Percentiles rank a stretch among this genome's conserved stretches.
Evolutionary conservation across 805 yeast genomes (phyloP).

Genomic region (Ogataea trehaloabstinens): DNA sequence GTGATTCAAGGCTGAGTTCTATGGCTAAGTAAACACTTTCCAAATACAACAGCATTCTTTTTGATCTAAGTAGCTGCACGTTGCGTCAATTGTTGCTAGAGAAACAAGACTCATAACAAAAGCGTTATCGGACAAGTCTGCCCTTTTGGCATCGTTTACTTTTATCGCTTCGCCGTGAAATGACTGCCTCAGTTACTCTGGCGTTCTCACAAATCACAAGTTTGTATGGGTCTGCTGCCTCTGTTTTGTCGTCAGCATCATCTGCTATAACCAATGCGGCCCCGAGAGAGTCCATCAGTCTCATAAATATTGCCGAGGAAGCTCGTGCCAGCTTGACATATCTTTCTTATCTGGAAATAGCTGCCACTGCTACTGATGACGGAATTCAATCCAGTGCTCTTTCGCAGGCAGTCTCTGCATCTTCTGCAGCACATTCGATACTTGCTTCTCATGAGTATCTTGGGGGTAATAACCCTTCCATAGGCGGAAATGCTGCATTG

Average conservation of each 20-base stretch:
- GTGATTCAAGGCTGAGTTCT: no score
- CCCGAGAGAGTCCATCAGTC: background rate
- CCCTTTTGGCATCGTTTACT: no score
- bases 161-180: no score
- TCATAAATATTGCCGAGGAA: background rate
- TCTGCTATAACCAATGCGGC: background rate
- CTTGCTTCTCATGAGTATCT: constrained; percentile 8
- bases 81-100: no score
- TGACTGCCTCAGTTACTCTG: background rate
- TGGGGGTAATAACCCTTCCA: constrained; percentile 41
- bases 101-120: no score
- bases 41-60: no score
- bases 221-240: constrained; percentile 1
- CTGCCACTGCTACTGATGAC: constrained; percentile 4
- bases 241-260: background rate
- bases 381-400: constrained; percentile 1
- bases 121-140: no score
- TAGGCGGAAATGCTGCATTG: constrained; percentile 54
- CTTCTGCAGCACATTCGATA: constrained; percentile 22
- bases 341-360: background rate
- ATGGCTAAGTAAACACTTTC: no score
- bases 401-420: constrained; percentile 12
- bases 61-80: no score
- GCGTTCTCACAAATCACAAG: background rate
- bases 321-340: background rate